Evolutionary conservation across 2,329 filamentous ascomycete genomes (phyloP).

Genomic region (Ceratocystis ficicola): DNA sequence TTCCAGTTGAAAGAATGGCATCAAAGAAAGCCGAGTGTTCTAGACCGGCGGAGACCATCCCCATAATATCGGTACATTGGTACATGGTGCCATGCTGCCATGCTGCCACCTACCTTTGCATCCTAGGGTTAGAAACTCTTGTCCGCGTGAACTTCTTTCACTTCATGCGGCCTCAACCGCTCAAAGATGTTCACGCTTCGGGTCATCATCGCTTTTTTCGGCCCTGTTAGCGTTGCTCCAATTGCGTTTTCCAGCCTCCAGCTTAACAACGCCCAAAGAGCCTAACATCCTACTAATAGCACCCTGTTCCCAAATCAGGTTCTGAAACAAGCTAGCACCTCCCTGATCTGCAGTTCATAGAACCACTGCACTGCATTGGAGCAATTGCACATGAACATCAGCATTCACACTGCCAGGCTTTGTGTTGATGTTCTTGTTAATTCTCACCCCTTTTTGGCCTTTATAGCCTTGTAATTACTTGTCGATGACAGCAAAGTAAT

Average conservation of each 20-base stretch:
- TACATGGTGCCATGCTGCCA: not conserved
- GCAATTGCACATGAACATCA: not conserved
- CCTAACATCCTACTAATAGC: not conserved
- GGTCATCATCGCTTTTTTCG: not conserved
- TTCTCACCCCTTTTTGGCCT: not conserved
- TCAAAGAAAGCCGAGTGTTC: not conserved
- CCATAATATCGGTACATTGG: not conserved
- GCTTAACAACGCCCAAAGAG: not conserved
- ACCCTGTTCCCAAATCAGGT: not conserved
- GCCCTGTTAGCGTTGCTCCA: not conserved
- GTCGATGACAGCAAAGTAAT: not conserved
- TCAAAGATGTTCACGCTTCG: not conserved
- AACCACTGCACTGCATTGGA: not conserved
- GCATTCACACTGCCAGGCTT: not conserved
- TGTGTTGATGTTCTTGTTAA: not conserved
- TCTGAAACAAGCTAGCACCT: slow-evolving; percentile 8
- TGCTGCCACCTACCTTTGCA: no score
- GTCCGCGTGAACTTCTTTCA: not conserved
- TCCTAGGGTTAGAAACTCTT: no score
- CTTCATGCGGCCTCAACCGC: not conserved
- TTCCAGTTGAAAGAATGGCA: not conserved
- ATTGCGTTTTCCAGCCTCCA: not conserved
- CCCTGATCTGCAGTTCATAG: slow-evolving; percentile 6
- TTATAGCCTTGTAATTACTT: not conserved
- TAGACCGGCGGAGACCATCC: not conserved